phyloP scores from a whole-genome alignment of 768 basidiomycete genomes.

The Chalciporus sphaerocephalus region DNA sequence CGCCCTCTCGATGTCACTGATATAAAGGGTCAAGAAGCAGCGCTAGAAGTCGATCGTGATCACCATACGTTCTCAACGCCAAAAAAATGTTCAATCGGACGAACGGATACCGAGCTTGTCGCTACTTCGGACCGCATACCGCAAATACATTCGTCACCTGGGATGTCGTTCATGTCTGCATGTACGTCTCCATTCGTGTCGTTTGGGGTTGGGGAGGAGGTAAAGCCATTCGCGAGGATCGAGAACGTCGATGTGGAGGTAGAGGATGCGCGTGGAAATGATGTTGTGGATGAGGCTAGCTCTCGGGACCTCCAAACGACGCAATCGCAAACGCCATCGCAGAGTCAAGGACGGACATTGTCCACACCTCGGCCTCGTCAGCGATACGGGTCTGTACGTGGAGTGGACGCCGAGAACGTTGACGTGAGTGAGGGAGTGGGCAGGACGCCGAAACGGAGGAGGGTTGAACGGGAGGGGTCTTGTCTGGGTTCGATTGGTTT shows the following conservation, averaged over 20 bases:
- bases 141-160: neutral
- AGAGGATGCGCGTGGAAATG: neutral
- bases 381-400: neutral
- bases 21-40: conserved; percentile 6
- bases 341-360: conserved; percentile 3
- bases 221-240: conserved; percentile 15
- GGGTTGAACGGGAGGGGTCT: conserved; percentile 7
- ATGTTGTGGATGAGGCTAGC: neutral
- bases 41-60: neutral
- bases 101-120: conserved; percentile 1
- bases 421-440: neutral
- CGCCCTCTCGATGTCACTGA: neutral
- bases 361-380: neutral
- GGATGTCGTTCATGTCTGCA: neutral
- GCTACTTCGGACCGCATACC: neutral
- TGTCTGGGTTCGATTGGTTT: too few relatives aligned
- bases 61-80: neutral
- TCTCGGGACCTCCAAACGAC: neutral
- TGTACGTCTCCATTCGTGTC: conserved; percentile 17
- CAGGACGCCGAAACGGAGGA: conserved; percentile 12
- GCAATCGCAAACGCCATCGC: neutral
- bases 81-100: neutral
- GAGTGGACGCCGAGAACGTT: conserved; percentile 4
- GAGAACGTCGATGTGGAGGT: conserved; percentile 10
- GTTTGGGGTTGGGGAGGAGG: neutral